Evolutionary conservation across 192 early-diverging fungal genomes (phyloP).

Genomic region (Coemansia aciculifera): DNA sequence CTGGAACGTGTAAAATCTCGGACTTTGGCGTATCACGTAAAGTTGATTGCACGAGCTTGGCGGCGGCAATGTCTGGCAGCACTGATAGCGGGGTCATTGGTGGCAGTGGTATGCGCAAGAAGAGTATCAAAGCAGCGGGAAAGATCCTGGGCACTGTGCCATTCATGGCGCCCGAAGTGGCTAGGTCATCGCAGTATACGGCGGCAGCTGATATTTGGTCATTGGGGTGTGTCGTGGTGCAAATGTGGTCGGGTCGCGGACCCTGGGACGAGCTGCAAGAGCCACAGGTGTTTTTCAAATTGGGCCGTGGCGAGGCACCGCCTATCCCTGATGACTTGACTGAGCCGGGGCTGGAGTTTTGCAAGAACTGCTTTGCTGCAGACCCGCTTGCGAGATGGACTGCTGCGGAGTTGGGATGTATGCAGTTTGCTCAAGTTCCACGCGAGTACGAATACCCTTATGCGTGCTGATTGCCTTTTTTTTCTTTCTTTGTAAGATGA

Average conservation of each 20-base stretch:
- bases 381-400: conserved; percentile 79
- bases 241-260: conserved; percentile 90
- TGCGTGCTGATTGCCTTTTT: neutral
- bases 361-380: conserved; percentile 72
- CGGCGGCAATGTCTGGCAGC: neutral
- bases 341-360: conserved; percentile 68
- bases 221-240: conserved; percentile 84
- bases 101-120: conserved; percentile 16
- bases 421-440: conserved; percentile 69
- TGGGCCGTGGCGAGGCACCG: conserved; percentile 80
- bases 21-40: conserved; percentile 96
- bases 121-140: conserved; percentile 34
- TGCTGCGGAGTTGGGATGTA: conserved; percentile 67
- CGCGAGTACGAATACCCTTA: conserved; percentile 45
- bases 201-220: conserved; percentile 95
- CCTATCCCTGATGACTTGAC: conserved; percentile 77
- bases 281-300: conserved; percentile 67
- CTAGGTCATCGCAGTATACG: conserved; percentile 73
- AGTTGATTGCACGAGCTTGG: conserved; percentile 40
- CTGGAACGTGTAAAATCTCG: conserved; percentile 91
- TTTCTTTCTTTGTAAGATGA: neutral
- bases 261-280: conserved; percentile 64
- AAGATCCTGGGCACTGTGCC: conserved; percentile 74
- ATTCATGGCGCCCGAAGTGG: conserved; percentile 98
- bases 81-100: neutral